These are phyloP conservation scores for Didymella glomerata DNA, from an alignment of 2,329 filamentous ascomycete genomes.

Conservation along the genomic window DNA sequence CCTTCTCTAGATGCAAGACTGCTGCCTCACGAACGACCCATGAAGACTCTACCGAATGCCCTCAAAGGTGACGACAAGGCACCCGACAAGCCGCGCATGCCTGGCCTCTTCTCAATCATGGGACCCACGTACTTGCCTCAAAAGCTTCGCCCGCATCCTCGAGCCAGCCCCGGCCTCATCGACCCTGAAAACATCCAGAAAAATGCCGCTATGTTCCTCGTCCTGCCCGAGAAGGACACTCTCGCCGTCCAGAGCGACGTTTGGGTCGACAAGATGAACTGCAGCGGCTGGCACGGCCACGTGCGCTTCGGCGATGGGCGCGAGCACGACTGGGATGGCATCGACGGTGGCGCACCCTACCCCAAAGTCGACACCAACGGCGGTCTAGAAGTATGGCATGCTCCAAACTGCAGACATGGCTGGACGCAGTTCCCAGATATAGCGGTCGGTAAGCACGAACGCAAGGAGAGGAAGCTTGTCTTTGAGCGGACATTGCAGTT, in stretches of 20 bases:
- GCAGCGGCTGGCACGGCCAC: conserved; percentile 42
- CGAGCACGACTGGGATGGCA: conserved; percentile 43
- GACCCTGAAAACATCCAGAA: conserved; percentile 48
- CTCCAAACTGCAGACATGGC: conserved; percentile 49
- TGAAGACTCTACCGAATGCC: conserved; percentile 47
- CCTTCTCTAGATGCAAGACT: conserved; percentile 54
- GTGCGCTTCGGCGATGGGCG: conserved; percentile 49
- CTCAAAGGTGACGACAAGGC: conserved; percentile 45
- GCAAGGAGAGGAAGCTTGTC: conserved; percentile 47
- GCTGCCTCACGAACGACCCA: conserved; percentile 52
- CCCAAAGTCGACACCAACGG: conserved; percentile 33
- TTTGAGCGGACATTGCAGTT: conserved; percentile 50
- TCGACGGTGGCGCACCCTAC: conserved; percentile 29
- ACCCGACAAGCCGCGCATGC: conserved; percentile 41
- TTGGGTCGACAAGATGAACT: conserved; percentile 54
- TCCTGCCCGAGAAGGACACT: conserved; percentile 53
- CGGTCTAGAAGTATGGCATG: conserved; percentile 52
- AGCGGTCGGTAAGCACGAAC: conserved; percentile 51
- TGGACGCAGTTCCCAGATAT: conserved; percentile 56
- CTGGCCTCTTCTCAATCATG: conserved; percentile 52
- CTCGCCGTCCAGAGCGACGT: conserved; percentile 54
- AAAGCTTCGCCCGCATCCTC: conserved; percentile 48
- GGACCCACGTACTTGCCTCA: conserved; percentile 54
- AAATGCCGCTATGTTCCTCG: conserved; percentile 53
- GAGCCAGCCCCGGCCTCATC: conserved; percentile 53